Evolutionary conservation across 179 eudicot species (phyloP), one percentile per base, ranked within the genome.

Genomic region (Beta lomatogona): DNA sequence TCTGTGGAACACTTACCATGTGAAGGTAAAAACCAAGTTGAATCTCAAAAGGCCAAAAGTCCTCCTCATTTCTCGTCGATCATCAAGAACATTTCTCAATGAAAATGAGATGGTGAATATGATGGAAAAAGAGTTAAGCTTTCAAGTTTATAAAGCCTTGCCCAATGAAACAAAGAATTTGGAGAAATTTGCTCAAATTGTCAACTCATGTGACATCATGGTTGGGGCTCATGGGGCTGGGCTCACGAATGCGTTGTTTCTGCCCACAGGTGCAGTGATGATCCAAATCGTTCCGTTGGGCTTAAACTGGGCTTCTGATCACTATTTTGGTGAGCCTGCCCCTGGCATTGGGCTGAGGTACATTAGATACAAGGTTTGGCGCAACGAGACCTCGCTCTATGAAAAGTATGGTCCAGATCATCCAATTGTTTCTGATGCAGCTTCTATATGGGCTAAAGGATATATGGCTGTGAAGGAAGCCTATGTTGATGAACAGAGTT

Each of bases 171-270:
- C 79, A 31, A 77, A 81, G 55, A 80, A 83, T 1, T 70, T 88
- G 3, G 84, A 52, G 3, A 80, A 82, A 13, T 86, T 86, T 52
- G 81, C 87, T 13, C 83, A 76, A 46, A 63, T 84, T 14, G 86
- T 88, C 19, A 86, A 86, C 78, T 84, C 84, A 6, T 86, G 87
- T 71, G 86, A 86, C 36, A 79, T 88, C 63, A 73, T 86, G 87
- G 77, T 88, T 54, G 90, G 87, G 8, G 89, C 86, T 22, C 90
- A 88, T n/a, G 90, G 90, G 4, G 90, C 90, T 0, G 90, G 90
- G 21, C 83, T 88, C 8, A 86, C 88, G 11, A 88, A 88, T 53
- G 53, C 53, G 8, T 60, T 88, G 71, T 88, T 88, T 76, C 69
- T 88, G 50, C 87, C 88, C 1, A 81, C 82, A 1, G 86, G 83